Conservation (phyloP, 139 green algal genomes). For the Ulvella scutata region DNA sequence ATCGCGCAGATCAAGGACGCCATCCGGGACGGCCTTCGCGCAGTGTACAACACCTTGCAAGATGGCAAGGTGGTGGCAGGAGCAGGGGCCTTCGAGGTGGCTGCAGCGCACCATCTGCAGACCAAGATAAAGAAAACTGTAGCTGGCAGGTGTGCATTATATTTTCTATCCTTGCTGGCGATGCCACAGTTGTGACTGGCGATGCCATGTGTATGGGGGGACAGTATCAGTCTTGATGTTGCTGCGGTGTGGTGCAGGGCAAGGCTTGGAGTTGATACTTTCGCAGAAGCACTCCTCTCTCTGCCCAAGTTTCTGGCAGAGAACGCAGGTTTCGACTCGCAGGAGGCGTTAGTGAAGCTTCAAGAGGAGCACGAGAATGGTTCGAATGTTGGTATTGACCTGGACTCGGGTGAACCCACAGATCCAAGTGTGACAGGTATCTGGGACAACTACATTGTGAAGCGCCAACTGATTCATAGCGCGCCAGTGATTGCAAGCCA, state of each 20-base stretch:
- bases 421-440: constrained; percentile 71
- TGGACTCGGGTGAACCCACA: constrained; percentile 74
- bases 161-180: background rate
- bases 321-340: constrained; percentile 83
- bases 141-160: constrained; percentile 3
- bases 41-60: constrained; percentile 92
- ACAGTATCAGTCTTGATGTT: background rate
- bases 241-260: constrained; percentile 21
- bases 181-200: background rate
- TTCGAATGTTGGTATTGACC: constrained; percentile 72
- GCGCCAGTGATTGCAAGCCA: constrained; percentile 85
- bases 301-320: constrained; percentile 91
- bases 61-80: constrained; percentile 64
- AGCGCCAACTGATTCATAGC: constrained; percentile 85
- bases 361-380: constrained; percentile 75
- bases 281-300: constrained; percentile 88
- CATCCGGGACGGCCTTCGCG: constrained; percentile 84
- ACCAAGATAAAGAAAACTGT: constrained; percentile 23
- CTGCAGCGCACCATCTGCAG: constrained; percentile 61
- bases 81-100: constrained; percentile 89
- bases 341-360: constrained; percentile 70
- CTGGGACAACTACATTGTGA: constrained; percentile 96
- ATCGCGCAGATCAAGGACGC: constrained; percentile 98
- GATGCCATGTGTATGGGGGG: no score
- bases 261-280: constrained; percentile 92